Evolutionary conservation across 331 rosid species (phyloP).

Genomic region (Quercus phellos): DNA sequence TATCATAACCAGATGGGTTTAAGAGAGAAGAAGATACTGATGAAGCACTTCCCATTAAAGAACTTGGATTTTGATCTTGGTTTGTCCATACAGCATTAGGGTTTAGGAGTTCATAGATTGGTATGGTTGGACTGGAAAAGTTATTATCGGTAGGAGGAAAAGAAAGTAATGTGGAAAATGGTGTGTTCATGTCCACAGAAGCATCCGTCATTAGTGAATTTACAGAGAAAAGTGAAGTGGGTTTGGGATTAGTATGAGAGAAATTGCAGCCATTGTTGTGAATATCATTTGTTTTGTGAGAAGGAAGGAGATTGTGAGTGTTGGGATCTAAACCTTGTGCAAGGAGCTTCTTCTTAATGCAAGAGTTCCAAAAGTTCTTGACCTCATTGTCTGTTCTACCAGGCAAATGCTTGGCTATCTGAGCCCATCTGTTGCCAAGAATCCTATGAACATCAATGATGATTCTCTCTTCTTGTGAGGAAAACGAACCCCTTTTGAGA

Average conservation of each 20-base stretch:
- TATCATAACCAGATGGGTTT: slow-evolving; percentile 16
- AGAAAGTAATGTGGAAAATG: background rate
- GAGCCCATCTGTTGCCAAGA: slow-evolving; percentile 52
- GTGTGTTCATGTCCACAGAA: slow-evolving; percentile 7
- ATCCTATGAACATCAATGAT: slow-evolving; percentile 47
- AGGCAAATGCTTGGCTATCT: slow-evolving; percentile 51
- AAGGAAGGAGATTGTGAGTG: slow-evolving; percentile 41
- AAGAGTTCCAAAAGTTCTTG: slow-evolving; percentile 47
- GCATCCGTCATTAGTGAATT: background rate
- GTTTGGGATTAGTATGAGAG: slow-evolving; percentile 2
- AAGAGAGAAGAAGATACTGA: background rate
- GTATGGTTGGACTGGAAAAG: background rate
- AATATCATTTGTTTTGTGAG: background rate
- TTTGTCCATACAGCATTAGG: slow-evolving; percentile 9
- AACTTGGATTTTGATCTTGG: background rate
- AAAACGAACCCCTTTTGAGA: slow-evolving; percentile 42
- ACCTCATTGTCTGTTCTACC: slow-evolving; percentile 56
- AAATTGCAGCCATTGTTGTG: background rate
- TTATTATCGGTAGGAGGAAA: background rate
- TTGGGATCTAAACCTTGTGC: slow-evolving; percentile 50
- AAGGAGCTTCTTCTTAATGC: slow-evolving; percentile 45
- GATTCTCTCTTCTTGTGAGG: slow-evolving; percentile 34
- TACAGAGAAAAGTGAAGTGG: background rate
- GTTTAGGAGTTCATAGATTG: slow-evolving; percentile 10
- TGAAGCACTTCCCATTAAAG: background rate